These are phyloP conservation scores for Bondarzewia mesenterica DNA, from an alignment of 1,284 basidiomycete species.

Conservation along the genomic window DNA sequence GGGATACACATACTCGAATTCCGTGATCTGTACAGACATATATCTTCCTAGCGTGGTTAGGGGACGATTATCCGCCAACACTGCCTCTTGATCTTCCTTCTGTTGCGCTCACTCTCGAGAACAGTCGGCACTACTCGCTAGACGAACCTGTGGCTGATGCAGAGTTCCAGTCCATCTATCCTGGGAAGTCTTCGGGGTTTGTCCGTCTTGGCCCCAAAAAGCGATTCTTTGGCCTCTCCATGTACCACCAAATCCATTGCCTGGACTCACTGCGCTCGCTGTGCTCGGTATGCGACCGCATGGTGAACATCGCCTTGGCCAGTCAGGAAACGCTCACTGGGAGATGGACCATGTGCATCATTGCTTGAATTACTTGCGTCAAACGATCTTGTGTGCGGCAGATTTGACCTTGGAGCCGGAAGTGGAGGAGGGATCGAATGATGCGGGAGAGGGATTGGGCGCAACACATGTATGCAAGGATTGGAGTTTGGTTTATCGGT, in stretches of 20 bases:
- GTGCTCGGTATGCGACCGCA: conserved; percentile 15
- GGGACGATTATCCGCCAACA: conserved; percentile 12
- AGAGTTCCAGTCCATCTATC: conserved; percentile 21
- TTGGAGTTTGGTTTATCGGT: background rate
- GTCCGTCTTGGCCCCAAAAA: conserved; percentile 23
- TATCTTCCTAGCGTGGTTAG: conserved; percentile 11
- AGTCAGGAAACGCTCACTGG: conserved; percentile 3
- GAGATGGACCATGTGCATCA: conserved; percentile 9
- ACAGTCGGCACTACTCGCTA: conserved; percentile 18
- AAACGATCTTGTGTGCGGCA: background rate
- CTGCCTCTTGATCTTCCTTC: conserved; percentile 13
- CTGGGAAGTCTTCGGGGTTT: conserved; percentile 19
- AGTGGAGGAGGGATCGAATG: background rate
- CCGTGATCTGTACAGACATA: background rate
- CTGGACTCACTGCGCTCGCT: conserved; percentile 23
- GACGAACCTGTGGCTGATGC: conserved; percentile 16
- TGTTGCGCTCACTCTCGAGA: conserved; percentile 16
- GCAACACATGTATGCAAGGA: background rate
- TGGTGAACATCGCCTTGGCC: conserved; percentile 6
- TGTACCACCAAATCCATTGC: conserved; percentile 33
- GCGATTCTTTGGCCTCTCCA: conserved; percentile 22
- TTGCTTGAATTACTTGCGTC: conserved; percentile 1
- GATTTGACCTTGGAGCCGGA: conserved; percentile 1
- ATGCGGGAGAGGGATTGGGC: background rate
- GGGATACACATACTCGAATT: background rate